Evolutionary conservation across 1,284 basidiomycete genomes (phyloP), one percentile per base, ranked within the genome.

Genomic region (Moesziomyces sp.): DNA sequence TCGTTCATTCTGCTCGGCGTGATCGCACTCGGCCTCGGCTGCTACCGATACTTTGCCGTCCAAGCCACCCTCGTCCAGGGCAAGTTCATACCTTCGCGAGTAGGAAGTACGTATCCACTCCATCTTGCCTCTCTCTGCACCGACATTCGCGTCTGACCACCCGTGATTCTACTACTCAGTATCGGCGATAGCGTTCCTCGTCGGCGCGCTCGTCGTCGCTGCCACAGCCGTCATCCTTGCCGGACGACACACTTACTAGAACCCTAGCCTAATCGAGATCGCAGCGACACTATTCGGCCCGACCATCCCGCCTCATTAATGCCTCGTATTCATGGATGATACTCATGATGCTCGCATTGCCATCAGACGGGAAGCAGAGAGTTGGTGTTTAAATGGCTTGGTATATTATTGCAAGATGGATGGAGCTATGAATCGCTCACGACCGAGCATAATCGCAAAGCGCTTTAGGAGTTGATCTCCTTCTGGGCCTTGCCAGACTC

Each of bases 1-100:
- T 65, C 74, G 5, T 82, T 80, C 53, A 77, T 80, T 16, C 56
- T 65, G 10, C 60, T 82, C 19, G 80, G 80, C 26, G 67, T 79
- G 19, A 43, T 76, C 19, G 68, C 78, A 3, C 58, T 82, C 3
- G 18, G 75, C 14, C 58, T 78, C 14, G 76, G 76, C 28, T 71
- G 73, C 30, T 61, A 61, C 16, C 65, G 80, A 16, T 82, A 75
- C 63, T 82, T 78, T 60, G 53, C 69, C 4, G 73, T 80, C 1
- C 80, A 82, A 40, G 56, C 65, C 14, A 62, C 50, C 0, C 52
- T 82, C 46, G 66, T 72, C 4, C 53, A 62, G 7, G 76, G 81
- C 45, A 69, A 73, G 40, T 81, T 77, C 52, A 62, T 56, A 7
- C 79, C 76, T 11, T 74, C 78, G 24, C 70, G 78, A 45, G 33